Conservation (phyloP, 306 rosid species). For the Hippophae gyantsensis region DNA sequence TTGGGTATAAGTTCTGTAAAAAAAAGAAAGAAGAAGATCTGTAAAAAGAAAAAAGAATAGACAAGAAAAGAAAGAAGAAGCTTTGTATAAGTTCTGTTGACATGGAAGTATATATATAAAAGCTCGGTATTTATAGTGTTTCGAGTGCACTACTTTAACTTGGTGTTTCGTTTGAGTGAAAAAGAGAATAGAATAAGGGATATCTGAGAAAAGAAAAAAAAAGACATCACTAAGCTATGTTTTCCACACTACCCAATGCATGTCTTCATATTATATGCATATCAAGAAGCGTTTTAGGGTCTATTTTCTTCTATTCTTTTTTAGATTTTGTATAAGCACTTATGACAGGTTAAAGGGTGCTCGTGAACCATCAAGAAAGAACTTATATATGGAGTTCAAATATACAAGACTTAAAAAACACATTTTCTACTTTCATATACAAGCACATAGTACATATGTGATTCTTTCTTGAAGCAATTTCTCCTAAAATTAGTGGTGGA, state of each 20-base stretch:
- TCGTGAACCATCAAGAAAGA: too few species aligned
- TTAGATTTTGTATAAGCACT: background rate
- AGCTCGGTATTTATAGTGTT: slow-evolving; percentile 40
- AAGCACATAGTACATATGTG: too few species aligned
- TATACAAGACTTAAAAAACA: too few species aligned
- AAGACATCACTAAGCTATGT: background rate
- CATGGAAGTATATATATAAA: slow-evolving; percentile 13
- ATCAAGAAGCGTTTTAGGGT: slow-evolving; percentile 2
- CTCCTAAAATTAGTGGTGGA: too few species aligned
- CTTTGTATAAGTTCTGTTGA: slow-evolving; percentile 9
- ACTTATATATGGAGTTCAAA: too few species aligned
- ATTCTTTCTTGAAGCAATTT: too few species aligned
- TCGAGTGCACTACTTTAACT: slow-evolving; percentile 20
- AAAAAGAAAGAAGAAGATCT: background rate
- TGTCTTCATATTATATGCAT: background rate
- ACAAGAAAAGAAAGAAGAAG: slow-evolving; percentile 8
- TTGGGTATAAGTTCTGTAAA: background rate
- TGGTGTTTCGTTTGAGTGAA: background rate
- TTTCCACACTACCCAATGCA: slow-evolving; percentile 6
- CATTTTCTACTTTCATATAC: too few species aligned
- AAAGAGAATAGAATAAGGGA: slow-evolving; percentile 3
- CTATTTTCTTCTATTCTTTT: background rate
- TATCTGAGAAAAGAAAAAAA: background rate
- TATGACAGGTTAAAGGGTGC: background rate
- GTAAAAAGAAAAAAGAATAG: background rate